Base-by-base conservation (phyloP, 2,329 filamentous ascomycete genomes). In the Teratosphaeria viscida region DNA sequence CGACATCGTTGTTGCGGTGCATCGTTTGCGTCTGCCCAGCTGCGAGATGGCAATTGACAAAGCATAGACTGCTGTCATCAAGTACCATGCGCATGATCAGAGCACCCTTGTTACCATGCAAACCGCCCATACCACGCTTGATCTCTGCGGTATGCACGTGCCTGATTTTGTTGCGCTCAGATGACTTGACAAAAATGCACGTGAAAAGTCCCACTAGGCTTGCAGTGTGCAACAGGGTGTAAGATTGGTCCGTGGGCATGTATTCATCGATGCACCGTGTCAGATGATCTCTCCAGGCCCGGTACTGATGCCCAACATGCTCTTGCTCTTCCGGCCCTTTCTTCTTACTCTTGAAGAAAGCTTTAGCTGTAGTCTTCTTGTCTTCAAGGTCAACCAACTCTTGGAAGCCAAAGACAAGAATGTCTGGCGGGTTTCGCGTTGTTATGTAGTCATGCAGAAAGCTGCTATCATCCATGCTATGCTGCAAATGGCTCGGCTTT, bases 331-430 rank as follows among this genome's bases (percentile, higher is more conserved):
- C 85, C 71, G 96, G 95, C 73, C 94, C 94, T 66, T 88, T 90
- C 70, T 92, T 90, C 70, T 92, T 83, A 66, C 82, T 82, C 68
- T 85, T 94, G 71, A 97, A 87, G 66, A 97, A 85, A 59, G 89
- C 90, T 76, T 85, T 96, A n/a, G 94, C 94, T 26, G 92, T 97
- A 56, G 95, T 88, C 66, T 92, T 95, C 77, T 97, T 97, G 76
- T 99, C 90, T 73, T 99, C 94, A 7, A 99, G 79, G 70, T 99
- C 94, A 3, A 99, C 94, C n/a, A 99, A 81, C 74, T 99, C 94
- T 73, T 99, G 94, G 73, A 99, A 99, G 1, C 92, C 92, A 78
- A 99, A 99, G 0, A 97, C 84, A 2, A 97, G 76, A 56, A 99
- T 91, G 66, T 97, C 94, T 0, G 94, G 90, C 7, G 88, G 85